A percentile compares a stretch with the other conserved stretches of the same genome.
Conservation (phyloP, 164 flowering plant species). For the Aristolochia contorta region DNA sequence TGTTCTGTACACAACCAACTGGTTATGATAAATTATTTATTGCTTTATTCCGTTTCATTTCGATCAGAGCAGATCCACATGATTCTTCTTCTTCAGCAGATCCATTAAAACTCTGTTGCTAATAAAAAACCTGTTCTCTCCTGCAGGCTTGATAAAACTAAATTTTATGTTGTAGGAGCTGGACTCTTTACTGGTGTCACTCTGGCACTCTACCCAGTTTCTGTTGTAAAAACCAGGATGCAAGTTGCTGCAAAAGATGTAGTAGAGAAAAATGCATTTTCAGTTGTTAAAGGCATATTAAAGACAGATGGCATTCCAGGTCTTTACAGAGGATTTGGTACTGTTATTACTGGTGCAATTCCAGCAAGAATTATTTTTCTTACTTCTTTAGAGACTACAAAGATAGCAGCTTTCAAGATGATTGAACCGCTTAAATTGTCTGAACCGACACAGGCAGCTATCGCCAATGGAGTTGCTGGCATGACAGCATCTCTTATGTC, state of each 20-base stretch:
- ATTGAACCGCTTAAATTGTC: conserved; percentile 64
- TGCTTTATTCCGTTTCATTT: neutral
- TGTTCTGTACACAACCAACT: neutral
- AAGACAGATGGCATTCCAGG: conserved; percentile 84
- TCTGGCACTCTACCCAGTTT: conserved; percentile 81
- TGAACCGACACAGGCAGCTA: conserved; percentile 81
- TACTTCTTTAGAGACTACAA: conserved; percentile 89
- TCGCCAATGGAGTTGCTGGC: conserved; percentile 94
- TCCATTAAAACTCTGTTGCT: conserved; percentile 3
- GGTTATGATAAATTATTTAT: neutral
- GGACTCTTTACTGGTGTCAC: conserved; percentile 93
- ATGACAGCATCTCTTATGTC: conserved; percentile 74
- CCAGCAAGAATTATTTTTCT: conserved; percentile 88
- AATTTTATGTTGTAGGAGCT: conserved; percentile 90
- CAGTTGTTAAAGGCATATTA: conserved; percentile 57
- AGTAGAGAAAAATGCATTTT: conserved; percentile 60
- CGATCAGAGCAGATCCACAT: neutral
- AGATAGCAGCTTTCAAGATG: conserved; percentile 60
- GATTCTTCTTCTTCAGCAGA: neutral
- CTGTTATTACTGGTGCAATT: conserved; percentile 88
- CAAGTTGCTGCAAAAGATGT: conserved; percentile 81
- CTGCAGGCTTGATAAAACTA: conserved; percentile 94
- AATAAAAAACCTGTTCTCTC: conserved; percentile 4
- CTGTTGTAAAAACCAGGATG: conserved; percentile 86
- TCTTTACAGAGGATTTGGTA: conserved; percentile 89